These are phyloP conservation scores for Plasmodiophora brassicae DNA, from an alignment of 208 protist genomes.

Conservation along the genomic window DNA sequence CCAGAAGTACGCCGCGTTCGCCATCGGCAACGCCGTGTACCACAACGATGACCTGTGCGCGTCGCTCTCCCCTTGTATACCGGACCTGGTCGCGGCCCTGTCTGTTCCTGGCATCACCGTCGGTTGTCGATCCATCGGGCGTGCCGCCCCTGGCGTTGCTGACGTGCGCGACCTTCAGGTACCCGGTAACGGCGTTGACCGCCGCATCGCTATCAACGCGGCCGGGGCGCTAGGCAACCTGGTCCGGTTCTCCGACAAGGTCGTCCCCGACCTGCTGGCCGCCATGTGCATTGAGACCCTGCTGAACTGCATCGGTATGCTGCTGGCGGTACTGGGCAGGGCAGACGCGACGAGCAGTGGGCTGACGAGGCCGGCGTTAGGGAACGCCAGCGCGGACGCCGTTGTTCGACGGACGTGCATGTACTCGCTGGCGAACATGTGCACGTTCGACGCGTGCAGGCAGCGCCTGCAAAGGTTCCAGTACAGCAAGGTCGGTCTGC, in stretches of 20 bases:
- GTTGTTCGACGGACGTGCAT: background rate
- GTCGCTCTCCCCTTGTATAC: background rate
- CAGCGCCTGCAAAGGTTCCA: background rate
- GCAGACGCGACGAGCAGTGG: background rate
- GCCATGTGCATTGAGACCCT: background rate
- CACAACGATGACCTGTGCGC: background rate
- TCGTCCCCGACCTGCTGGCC: background rate
- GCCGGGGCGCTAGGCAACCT: background rate
- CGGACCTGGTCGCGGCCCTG: background rate
- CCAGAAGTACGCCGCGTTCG: background rate
- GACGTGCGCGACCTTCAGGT: background rate
- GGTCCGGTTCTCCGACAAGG: background rate
- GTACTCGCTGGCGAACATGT: background rate
- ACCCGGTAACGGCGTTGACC: background rate
- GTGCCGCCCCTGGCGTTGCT: too few species aligned
- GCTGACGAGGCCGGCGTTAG: background rate
- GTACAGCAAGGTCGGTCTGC: background rate
- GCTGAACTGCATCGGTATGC: background rate
- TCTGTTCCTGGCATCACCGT: too few species aligned
- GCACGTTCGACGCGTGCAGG: background rate
- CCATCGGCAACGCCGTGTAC: slow-evolving; percentile 31
- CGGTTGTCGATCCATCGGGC: too few species aligned
- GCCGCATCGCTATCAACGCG: background rate
- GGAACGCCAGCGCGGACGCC: background rate
- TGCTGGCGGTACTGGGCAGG: too few species aligned